These are phyloP conservation scores for Ogataea paradorogensis DNA, from an alignment of 805 yeast species.

Conservation along the genomic window DNA sequence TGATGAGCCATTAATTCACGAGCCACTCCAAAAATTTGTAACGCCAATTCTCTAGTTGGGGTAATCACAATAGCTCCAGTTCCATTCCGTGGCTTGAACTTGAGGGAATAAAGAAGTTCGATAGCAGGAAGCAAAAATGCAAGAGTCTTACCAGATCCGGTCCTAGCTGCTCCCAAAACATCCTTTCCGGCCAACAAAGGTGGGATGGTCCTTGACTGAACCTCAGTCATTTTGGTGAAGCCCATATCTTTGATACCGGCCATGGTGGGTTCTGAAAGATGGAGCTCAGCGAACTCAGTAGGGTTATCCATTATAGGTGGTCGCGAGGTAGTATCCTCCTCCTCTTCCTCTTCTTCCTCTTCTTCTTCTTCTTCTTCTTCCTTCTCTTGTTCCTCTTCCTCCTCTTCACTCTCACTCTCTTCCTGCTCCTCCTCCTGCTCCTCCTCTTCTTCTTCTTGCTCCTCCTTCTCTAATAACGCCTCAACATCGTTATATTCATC, in stretches of 20 bases:
- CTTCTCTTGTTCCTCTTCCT: slow-evolving; percentile 13
- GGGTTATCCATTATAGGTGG: slow-evolving; percentile 27
- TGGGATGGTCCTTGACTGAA: slow-evolving; percentile 94
- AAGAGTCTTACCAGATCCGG: slow-evolving; percentile 97
- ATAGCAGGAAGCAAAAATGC: slow-evolving; percentile 96
- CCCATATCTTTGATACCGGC: slow-evolving; percentile 87
- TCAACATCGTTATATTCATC: slow-evolving; percentile 58
- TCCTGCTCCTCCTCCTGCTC: slow-evolving; percentile 31
- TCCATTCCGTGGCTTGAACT: slow-evolving; percentile 96
- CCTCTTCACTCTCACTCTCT: slow-evolving; percentile 27
- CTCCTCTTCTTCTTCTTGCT: slow-evolving; percentile 21
- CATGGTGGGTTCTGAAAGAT: slow-evolving; percentile 77
- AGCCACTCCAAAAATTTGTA: slow-evolving; percentile 97
- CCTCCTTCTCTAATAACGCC: slow-evolving; percentile 35
- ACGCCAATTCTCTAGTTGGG: slow-evolving; percentile 96
- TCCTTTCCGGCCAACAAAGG: slow-evolving; percentile 95
- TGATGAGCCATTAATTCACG: slow-evolving; percentile 88
- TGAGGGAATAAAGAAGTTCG: slow-evolving; percentile 83
- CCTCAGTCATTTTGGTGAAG: slow-evolving; percentile 86
- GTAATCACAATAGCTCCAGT: slow-evolving; percentile 95
- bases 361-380: slow-evolving; percentile 28
- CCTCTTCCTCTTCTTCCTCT: slow-evolving; percentile 26
- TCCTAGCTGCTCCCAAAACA: slow-evolving; percentile 98
- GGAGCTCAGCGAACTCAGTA: slow-evolving; percentile 46
- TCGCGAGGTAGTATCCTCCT: slow-evolving; percentile 19